Evolutionary conservation across 129 eudicot genomes (phyloP), one percentile per base, ranked within the genome.

Genomic region (Solidago caesia): DNA sequence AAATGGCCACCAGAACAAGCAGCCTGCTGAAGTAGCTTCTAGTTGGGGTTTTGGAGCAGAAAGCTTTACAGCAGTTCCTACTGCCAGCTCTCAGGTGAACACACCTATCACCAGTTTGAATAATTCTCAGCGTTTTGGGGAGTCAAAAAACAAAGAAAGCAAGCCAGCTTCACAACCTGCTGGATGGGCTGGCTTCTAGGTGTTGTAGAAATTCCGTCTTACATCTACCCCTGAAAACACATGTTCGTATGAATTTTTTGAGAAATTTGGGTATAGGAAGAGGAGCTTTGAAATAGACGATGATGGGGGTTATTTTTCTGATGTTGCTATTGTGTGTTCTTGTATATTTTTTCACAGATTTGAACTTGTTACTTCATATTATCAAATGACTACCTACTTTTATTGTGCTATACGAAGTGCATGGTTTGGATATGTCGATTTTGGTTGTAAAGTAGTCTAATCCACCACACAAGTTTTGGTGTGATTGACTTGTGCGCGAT

Each of bases 101-200:
- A 62, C 49, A 43, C 83, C 84, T 26, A 52, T 72, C 58, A 51
- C 79, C 68, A 88, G 76, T 26, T 66, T 58, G 14, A 84, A 81
- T 64, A 68, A 63, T 47, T 86, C 91, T 69, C 87, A 73, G 77
- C 79, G 80, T 7, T 81, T 78, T 71, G 88, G 86, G 56, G 91
- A 88, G 48, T 67, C 81, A 9, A 84, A 82, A 85, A 84, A 84
- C 67, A 68, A 14, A 25, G 95, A 88, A 57, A 84, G 88, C 78
- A 95, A 87, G 90, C 29, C 89, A 25, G 84, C 83, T 14, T 63
- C 94, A 62, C 97, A 89, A 77, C 97, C 99, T n/a, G 96, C 99
- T 41, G 99, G 99, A 71, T 95, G 97, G 99, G 97, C 99, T 52
- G 97, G 99, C 65, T 95, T 95, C 82, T 95, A 86, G 69, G 51